Conservation (phyloP, 352 stramenopile species). For the Phytophthora pseudosyringae region DNA sequence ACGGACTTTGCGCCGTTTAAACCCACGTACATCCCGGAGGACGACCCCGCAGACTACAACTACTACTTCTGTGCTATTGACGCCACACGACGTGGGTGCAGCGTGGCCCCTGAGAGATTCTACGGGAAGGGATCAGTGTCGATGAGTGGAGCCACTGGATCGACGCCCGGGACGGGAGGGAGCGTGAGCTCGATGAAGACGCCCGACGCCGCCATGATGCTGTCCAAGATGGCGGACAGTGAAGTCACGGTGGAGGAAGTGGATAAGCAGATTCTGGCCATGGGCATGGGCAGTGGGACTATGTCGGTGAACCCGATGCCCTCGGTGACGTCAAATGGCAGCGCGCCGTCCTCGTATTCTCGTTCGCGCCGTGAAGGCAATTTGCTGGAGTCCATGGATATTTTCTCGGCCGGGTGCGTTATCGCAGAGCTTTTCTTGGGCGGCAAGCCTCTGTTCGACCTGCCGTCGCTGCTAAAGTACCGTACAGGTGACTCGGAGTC, state of each 20-base stretch:
- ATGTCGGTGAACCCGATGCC: constrained; percentile 35
- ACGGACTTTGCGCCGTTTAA: constrained; percentile 97
- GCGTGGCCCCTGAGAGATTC: constrained; percentile 94
- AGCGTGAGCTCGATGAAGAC: constrained; percentile 41
- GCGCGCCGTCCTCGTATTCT: constrained; percentile 44
- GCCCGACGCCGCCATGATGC: constrained; percentile 64
- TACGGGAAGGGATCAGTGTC: constrained; percentile 47
- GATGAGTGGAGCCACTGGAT: constrained; percentile 4
- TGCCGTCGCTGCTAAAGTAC: constrained; percentile 92
- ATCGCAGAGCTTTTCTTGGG: constrained; percentile 97
- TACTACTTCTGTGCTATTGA: constrained; percentile 94
- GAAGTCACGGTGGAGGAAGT: constrained; percentile 75
- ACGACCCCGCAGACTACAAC: constrained; percentile 96
- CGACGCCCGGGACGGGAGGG: constrained; percentile 23
- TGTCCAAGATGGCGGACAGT: constrained; percentile 77
- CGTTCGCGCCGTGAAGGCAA: constrained; percentile 62
- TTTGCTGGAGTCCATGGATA: constrained; percentile 94
- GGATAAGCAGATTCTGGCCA: constrained; percentile 75
- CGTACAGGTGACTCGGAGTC: constrained; percentile 76
- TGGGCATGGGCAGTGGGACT: constrained; percentile 44
- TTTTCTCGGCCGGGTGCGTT: constrained; percentile 98
- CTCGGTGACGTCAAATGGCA: constrained; percentile 29
- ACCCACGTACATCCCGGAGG: constrained; percentile 94
- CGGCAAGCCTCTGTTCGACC: constrained; percentile 95
- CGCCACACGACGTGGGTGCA: constrained; percentile 91